phyloP scores from a whole-genome alignment of 2,329 filamentous ascomycete genomes.

The Penicillium sp. region DNA sequence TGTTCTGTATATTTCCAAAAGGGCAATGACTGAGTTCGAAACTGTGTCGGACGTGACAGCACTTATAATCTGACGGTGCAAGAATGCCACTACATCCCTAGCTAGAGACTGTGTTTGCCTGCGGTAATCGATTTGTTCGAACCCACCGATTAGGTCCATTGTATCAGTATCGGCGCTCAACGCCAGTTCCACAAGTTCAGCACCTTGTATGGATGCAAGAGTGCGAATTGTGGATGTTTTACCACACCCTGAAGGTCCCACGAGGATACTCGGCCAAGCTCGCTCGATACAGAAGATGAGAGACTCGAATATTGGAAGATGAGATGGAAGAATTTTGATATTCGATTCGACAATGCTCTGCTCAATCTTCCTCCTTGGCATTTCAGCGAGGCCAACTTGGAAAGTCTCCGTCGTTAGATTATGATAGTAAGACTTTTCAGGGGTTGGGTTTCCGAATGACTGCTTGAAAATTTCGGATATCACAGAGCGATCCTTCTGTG shows the following conservation, averaged over 20 bases:
- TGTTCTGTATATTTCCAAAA: conserved; percentile 31
- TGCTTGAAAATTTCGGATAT: conserved; percentile 63
- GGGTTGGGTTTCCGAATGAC: conserved; percentile 55
- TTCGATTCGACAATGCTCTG: conserved; percentile 33
- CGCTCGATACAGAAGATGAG: conserved; percentile 82
- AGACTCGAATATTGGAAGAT: conserved; percentile 73
- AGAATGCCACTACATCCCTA: conserved; percentile 48
- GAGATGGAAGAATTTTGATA: conserved; percentile 32
- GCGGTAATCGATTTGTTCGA: conserved; percentile 85
- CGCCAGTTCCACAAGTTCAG: conserved; percentile 73
- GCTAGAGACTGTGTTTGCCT: conserved; percentile 65
- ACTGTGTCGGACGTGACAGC: conserved; percentile 23
- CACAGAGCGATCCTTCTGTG: conserved; percentile 60
- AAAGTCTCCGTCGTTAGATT: conserved; percentile 62
- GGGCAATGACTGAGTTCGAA: conserved; percentile 19
- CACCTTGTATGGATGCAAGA: conserved; percentile 74
- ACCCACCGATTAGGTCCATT: conserved; percentile 94
- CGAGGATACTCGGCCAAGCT: conserved; percentile 82
- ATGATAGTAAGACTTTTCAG: conserved; percentile 63
- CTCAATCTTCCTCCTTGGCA: conserved; percentile 54
- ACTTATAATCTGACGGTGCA: conserved; percentile 43
- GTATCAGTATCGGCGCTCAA: conserved; percentile 95
- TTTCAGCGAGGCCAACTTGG: conserved; percentile 74
- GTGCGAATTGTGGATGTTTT: conserved; percentile 79
- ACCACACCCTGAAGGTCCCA: conserved; percentile 78